Evolutionary conservation across 2,329 filamentous ascomycete species (phyloP).

Genomic region (Byssochlamys sp.): DNA sequence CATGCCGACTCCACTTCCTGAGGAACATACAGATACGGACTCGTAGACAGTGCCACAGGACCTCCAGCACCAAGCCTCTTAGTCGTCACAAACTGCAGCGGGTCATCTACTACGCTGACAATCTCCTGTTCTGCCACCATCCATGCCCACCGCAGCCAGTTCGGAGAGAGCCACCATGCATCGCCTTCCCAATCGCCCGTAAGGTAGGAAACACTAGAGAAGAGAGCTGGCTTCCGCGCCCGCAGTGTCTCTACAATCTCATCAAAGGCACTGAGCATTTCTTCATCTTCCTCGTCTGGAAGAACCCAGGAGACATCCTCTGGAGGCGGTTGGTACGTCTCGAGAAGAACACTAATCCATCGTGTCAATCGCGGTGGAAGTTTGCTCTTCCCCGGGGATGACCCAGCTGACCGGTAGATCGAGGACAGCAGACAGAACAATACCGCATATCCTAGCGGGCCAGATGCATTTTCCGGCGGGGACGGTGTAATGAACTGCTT

Average conservation of each 20-base stretch:
- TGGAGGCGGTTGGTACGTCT: slow-evolving; percentile 23
- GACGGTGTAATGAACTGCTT: slow-evolving; percentile 10
- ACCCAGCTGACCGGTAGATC: slow-evolving; percentile 10
- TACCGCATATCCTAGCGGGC: slow-evolving; percentile 19
- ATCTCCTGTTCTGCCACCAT: slow-evolving; percentile 32
- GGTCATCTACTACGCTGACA: slow-evolving; percentile 26
- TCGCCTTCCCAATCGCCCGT: slow-evolving; percentile 14
- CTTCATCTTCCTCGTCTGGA: slow-evolving; percentile 20
- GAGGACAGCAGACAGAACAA: slow-evolving; percentile 27
- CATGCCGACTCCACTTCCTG: slow-evolving; percentile 9
- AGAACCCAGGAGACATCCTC: slow-evolving; percentile 21
- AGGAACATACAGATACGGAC: slow-evolving; percentile 29
- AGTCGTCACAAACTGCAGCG: slow-evolving; percentile 19
- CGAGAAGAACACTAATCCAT: slow-evolving; percentile 29
- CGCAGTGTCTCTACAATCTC: slow-evolving; percentile 14
- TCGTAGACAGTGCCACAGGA: slow-evolving; percentile 18
- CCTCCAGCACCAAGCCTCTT: slow-evolving; percentile 6
- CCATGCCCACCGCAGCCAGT: slow-evolving; percentile 36
- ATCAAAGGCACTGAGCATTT: slow-evolving; percentile 13
- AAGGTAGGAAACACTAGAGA: slow-evolving; percentile 9
- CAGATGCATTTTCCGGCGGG: slow-evolving; percentile 9
- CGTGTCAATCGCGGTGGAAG: slow-evolving; percentile 24
- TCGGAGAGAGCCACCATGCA: slow-evolving; percentile 28
- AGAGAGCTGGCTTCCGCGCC: slow-evolving; percentile 4
- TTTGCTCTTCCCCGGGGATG: slow-evolving; percentile 5